Conservation (phyloP, 1,284 basidiomycete genomes). For the Moesziomyces globuligerus region DNA sequence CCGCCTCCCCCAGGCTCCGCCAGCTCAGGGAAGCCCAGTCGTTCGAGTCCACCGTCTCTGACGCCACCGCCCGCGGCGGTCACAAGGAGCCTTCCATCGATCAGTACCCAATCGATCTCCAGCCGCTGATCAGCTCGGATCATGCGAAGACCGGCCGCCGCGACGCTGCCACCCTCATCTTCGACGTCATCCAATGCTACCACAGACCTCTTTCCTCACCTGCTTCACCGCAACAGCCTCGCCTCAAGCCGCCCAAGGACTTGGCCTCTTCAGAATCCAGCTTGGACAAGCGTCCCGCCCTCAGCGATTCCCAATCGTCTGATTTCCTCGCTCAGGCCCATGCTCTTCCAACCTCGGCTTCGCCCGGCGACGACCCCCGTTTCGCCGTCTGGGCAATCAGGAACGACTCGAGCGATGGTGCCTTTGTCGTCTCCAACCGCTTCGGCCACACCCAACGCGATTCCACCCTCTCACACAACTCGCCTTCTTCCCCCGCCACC, state of each 20-base stretch:
- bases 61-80: constrained; percentile 31
- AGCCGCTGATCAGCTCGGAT: constrained; percentile 12
- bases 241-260: not conserved
- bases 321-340: constrained; percentile 39
- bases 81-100: constrained; percentile 9
- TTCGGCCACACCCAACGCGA: constrained; percentile 22
- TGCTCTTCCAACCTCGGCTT: constrained; percentile 33
- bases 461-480: constrained; percentile 2
- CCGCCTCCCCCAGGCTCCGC: constrained; percentile 26
- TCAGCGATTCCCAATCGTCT: constrained; percentile 3
- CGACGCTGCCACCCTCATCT: constrained; percentile 31
- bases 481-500: constrained; percentile 7
- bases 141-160: not conserved
- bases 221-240: not conserved
- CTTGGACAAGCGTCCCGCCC: not conserved
- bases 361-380: constrained; percentile 56
- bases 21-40: constrained; percentile 49
- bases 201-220: constrained; percentile 8
- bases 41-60: constrained; percentile 43
- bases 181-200: constrained; percentile 55
- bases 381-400: constrained; percentile 59
- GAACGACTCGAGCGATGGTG: constrained; percentile 24
- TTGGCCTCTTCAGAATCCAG: not conserved
- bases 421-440: constrained; percentile 36
- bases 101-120: constrained; percentile 22